Conservation (phyloP, 768 basidiomycete genomes). For the Pulveroboletus sp. region DNA sequence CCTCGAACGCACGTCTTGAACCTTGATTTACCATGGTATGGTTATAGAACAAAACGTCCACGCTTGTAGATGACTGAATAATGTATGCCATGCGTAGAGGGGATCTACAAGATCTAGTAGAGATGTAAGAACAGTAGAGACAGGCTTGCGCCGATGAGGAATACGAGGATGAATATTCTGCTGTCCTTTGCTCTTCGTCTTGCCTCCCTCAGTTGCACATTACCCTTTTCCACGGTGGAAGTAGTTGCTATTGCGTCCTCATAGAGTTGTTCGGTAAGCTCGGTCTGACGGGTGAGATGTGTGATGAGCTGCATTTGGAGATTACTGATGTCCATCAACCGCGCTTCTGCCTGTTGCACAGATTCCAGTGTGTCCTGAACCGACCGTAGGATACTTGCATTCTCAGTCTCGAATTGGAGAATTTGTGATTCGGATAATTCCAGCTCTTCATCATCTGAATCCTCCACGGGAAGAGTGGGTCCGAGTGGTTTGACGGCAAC, state of each 20-base stretch:
- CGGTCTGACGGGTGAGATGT: slow-evolving; percentile 86
- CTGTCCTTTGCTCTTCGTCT: slow-evolving; percentile 83
- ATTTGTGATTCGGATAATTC: slow-evolving; percentile 87
- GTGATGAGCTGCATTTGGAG: slow-evolving; percentile 89
- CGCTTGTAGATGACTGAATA: slow-evolving; percentile 2
- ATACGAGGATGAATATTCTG: slow-evolving; percentile 85
- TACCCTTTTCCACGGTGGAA: slow-evolving; percentile 84
- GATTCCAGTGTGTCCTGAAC: slow-evolving; percentile 86
- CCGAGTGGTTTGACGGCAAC: slow-evolving; percentile 26
- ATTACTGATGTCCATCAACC: slow-evolving; percentile 88
- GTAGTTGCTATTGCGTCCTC: slow-evolving; percentile 92
- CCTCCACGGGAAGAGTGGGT: slow-evolving; percentile 35
- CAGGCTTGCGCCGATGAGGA: slow-evolving; percentile 88
- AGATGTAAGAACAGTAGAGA: slow-evolving; percentile 92
- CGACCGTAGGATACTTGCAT: slow-evolving; percentile 77
- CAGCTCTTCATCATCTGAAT: slow-evolving; percentile 66
- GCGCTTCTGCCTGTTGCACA: slow-evolving; percentile 89
- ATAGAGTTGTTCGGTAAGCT: slow-evolving; percentile 89
- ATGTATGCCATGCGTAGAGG: slow-evolving; percentile 4
- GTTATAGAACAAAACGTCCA: neutral
- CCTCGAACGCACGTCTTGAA: neutral
- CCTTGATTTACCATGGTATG: neutral
- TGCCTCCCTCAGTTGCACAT: slow-evolving; percentile 87
- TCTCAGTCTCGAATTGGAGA: slow-evolving; percentile 90
- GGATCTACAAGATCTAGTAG: slow-evolving; percentile 50